Evolutionary conservation across 352 stramenopile species (phyloP).

Genomic region (Thalassiosira sp.): DNA sequence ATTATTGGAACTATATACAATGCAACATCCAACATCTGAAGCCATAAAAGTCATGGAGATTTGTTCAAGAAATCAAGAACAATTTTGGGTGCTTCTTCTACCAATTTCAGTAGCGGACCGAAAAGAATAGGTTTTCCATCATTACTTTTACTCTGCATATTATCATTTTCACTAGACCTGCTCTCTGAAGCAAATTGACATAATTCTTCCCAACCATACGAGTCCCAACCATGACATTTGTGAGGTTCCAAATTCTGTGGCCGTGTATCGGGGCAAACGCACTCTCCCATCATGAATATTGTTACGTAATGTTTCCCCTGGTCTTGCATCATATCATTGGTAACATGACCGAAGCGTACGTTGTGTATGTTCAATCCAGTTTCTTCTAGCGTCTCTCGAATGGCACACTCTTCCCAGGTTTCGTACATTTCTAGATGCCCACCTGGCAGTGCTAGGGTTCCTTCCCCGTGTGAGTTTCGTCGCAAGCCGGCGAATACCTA

Average conservation of each 20-base stretch:
- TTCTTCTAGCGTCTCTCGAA: constrained; percentile 82
- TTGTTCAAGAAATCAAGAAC: constrained; percentile 63
- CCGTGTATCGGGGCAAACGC: constrained; percentile 6
- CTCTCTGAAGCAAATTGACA: constrained; percentile 14
- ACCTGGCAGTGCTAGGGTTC: constrained; percentile 62
- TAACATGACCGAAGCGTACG: constrained; percentile 70
- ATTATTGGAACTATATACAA: too few relatives aligned
- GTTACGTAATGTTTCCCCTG: constrained; percentile 82
- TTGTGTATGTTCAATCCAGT: constrained; percentile 67
- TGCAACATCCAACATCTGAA: too few relatives aligned
- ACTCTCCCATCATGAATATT: constrained; percentile 77
- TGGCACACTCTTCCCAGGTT: constrained; percentile 78
- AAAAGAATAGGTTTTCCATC: constrained; percentile 54
- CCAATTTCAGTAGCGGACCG: constrained; percentile 67
- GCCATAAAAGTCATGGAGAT: constrained; percentile 21
- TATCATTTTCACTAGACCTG: constrained; percentile 4
- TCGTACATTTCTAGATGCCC: constrained; percentile 83
- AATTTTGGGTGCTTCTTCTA: constrained; percentile 54
- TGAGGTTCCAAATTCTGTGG: constrained; percentile 71
- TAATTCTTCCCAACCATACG: constrained; percentile 73
- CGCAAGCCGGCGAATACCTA: constrained; percentile 72
- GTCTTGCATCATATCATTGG: constrained; percentile 77
- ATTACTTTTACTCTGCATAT: background rate
- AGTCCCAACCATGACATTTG: constrained; percentile 82
- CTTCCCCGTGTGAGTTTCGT: constrained; percentile 58